Percentiles rank a stretch among this genome's conserved stretches.
These are phyloP conservation scores for Pharus latifolius DNA, from an alignment of 176 grass and related monocot species.

Conservation along the genomic window DNA sequence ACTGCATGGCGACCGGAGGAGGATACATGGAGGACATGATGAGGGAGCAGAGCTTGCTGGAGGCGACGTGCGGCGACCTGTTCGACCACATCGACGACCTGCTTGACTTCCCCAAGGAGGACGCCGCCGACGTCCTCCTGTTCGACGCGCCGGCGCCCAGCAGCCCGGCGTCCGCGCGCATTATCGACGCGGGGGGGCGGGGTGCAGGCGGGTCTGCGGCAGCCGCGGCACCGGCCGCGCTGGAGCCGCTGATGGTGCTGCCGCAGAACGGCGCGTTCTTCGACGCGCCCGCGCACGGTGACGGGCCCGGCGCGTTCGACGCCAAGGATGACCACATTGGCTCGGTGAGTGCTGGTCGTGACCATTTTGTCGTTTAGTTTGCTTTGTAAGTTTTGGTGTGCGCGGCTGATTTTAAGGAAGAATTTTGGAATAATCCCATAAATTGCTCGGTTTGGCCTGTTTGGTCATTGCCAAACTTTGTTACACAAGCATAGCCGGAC, in stretches of 20 bases:
- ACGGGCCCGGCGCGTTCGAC: not conserved
- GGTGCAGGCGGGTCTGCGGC: not conserved
- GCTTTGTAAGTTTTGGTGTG: too few species aligned
- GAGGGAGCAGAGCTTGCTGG: conserved; percentile 52
- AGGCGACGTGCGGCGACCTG: conserved; percentile 50
- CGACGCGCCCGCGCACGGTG: not conserved
- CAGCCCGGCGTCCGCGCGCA: conserved; percentile 33
- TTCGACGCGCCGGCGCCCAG: conserved; percentile 43
- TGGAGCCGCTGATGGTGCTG: not conserved
- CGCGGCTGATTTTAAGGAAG: not conserved
- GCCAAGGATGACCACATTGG: conserved; percentile 43
- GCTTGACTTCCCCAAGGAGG: conserved; percentile 79
- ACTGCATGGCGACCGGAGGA: conserved; percentile 18
- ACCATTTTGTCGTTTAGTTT: too few species aligned
- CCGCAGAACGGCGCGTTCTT: conserved; percentile 5
- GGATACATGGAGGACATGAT: conserved; percentile 48
- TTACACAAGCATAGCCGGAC: too few species aligned
- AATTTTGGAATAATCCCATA: not conserved
- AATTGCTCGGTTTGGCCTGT: too few species aligned
- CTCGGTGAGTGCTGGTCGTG: conserved; percentile 53
- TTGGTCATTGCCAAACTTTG: too few species aligned
- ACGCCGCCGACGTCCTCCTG: conserved; percentile 55
- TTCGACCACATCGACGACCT: conserved; percentile 95
- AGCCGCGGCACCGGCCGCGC: not conserved
- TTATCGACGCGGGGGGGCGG: conserved; percentile 23